These are phyloP conservation scores for Polygonum aviculare DNA, from an alignment of 148 eudicot genomes.

Conservation along the genomic window DNA sequence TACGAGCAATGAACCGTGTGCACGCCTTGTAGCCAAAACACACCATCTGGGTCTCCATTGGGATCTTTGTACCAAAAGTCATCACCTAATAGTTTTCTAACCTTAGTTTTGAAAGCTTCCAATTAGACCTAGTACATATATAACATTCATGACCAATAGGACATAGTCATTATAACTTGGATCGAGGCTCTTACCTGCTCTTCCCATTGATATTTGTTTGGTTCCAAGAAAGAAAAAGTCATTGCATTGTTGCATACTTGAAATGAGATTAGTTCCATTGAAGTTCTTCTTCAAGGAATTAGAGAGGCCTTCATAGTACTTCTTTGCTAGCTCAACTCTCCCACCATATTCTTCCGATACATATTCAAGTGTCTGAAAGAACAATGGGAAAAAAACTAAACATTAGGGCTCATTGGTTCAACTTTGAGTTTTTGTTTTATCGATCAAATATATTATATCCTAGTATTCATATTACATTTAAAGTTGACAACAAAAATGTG, in stretches of 20 bases:
- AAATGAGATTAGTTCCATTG: conserved; percentile 49
- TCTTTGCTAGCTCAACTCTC: conserved; percentile 54
- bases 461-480: not conserved
- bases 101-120: not conserved
- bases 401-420: not conserved
- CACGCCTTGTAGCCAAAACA: conserved; percentile 64
- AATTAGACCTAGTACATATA: not conserved
- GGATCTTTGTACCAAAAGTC: conserved; percentile 72
- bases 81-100: conserved; percentile 26
- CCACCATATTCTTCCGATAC: conserved; percentile 48
- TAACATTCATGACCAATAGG: not conserved
- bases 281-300: conserved; percentile 47
- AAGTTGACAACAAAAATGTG: too few species aligned
- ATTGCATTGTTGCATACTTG: conserved; percentile 76
- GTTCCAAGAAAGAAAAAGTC: conserved; percentile 66
- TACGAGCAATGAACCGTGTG: conserved; percentile 71
- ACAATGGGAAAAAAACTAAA: not conserved
- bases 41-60: conserved; percentile 56
- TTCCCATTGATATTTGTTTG: conserved; percentile 47
- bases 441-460: too few species aligned
- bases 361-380: conserved; percentile 43
- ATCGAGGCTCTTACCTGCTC: conserved; percentile 16
- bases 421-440: too few species aligned
- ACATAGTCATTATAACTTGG: not conserved
- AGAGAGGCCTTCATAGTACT: conserved; percentile 43